A percentile compares a stretch with the other conserved stretches of the same genome.
Evolutionary conservation across 179 eudicot species (phyloP).

Genomic region (Silene coronaria): DNA sequence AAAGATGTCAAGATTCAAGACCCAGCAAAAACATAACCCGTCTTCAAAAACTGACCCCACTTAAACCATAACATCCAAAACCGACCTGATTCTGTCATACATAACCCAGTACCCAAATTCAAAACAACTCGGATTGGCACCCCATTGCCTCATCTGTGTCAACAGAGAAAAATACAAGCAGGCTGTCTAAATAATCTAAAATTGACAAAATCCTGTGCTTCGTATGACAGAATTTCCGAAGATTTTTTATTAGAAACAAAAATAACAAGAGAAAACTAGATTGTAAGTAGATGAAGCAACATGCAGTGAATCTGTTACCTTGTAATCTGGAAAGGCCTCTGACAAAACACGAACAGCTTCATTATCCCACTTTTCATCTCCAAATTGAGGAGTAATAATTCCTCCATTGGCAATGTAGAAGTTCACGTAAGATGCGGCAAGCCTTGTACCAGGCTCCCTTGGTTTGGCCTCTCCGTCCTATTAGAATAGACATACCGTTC

Average conservation of each 20-base stretch:
- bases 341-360: conserved; percentile 81
- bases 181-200: too few relatives aligned
- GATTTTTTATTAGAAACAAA: not conserved
- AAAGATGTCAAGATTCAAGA: too few relatives aligned
- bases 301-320: conserved; percentile 36
- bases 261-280: not conserved
- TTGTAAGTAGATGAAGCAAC: not conserved
- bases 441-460: conserved; percentile 66
- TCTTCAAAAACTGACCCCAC: too few relatives aligned
- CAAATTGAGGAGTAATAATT: conserved; percentile 81
- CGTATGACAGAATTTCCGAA: too few relatives aligned
- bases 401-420: conserved; percentile 88
- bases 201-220: too few relatives aligned
- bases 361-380: conserved; percentile 78
- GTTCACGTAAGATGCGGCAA: conserved; percentile 91
- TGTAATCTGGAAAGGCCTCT: conserved; percentile 52
- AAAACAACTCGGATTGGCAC: too few relatives aligned
- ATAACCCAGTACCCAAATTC: too few relatives aligned
- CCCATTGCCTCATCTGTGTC: too few relatives aligned
- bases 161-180: too few relatives aligned
- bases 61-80: too few relatives aligned
- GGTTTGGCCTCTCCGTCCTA: conserved; percentile 78
- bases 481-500: conserved; percentile 6
- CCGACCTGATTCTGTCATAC: not conserved
- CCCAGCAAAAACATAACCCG: too few relatives aligned